Evolutionary conservation across 495 filamentous ascomycete genomes (phyloP).

Genomic region (Ramalina intermedia): DNA sequence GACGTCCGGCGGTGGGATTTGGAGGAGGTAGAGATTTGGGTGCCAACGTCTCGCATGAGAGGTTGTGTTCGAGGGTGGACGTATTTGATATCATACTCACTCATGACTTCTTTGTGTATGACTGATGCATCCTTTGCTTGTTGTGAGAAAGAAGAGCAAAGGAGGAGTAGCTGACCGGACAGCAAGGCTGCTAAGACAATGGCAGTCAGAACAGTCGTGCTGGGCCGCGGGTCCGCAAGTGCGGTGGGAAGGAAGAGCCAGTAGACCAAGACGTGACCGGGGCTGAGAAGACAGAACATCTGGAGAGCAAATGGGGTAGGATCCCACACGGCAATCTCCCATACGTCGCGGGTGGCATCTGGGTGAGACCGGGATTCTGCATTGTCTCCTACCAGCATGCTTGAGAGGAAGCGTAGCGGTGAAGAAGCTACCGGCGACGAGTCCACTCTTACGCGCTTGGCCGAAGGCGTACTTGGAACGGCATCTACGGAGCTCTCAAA

Average conservation of each 20-base stretch:
- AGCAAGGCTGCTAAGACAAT: constrained; percentile 56
- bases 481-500: constrained; percentile 74
- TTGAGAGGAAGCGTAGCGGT: constrained; percentile 61
- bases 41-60: constrained; percentile 69
- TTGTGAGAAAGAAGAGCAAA: constrained; percentile 59
- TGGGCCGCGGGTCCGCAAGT: constrained; percentile 61
- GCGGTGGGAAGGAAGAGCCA: constrained; percentile 70
- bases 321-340: constrained; percentile 91
- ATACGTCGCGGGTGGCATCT: constrained; percentile 74
- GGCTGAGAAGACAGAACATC: constrained; percentile 83
- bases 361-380: constrained; percentile 73
- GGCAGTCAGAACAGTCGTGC: constrained; percentile 69
- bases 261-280: constrained; percentile 80
- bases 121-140: constrained; percentile 72
- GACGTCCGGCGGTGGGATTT: constrained; percentile 14
- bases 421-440: constrained; percentile 69
- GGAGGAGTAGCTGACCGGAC: constrained; percentile 58
- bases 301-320: constrained; percentile 69
- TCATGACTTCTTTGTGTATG: constrained; percentile 80
- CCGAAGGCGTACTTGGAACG: constrained; percentile 66
- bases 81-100: constrained; percentile 92
- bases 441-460: constrained; percentile 77
- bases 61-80: constrained; percentile 80
- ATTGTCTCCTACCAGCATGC: constrained; percentile 40
- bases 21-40: constrained; percentile 42